Evolutionary conservation across 2,329 filamentous ascomycete genomes (phyloP).

Genomic region (Fonsecaea nubica): DNA sequence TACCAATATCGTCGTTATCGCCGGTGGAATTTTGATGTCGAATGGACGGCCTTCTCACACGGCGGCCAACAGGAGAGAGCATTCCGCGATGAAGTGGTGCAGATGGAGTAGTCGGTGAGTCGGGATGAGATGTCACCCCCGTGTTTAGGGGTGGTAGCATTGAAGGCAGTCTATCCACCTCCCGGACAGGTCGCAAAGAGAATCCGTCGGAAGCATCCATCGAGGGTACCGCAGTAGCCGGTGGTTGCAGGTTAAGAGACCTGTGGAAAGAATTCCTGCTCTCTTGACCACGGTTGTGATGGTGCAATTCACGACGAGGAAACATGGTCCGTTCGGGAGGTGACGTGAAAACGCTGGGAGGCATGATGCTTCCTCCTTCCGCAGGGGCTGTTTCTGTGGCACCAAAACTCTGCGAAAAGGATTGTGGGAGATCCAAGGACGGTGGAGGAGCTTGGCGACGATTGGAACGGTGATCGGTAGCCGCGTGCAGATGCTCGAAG

Average conservation of each 20-base stretch:
- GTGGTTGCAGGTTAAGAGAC: constrained; percentile 67
- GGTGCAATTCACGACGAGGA: constrained; percentile 54
- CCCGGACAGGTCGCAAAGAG: constrained; percentile 76
- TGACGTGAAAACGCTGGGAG: constrained; percentile 70
- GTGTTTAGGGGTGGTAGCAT: constrained; percentile 75
- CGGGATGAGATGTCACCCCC: constrained; percentile 82
- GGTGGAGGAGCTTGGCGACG: constrained; percentile 84
- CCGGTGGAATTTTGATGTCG: constrained; percentile 85
- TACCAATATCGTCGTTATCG: constrained; percentile 86
- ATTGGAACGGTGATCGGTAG: constrained; percentile 64
- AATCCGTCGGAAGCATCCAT: constrained; percentile 76
- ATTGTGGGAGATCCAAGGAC: constrained; percentile 76
- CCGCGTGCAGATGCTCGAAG: constrained; percentile 60
- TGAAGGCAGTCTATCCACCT: constrained; percentile 80
- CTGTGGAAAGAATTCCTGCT: constrained; percentile 54
- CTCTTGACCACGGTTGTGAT: constrained; percentile 56
- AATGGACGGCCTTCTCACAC: constrained; percentile 78
- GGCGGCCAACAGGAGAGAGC: constrained; percentile 62
- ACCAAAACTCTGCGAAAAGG: constrained; percentile 54
- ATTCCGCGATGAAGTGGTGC: constrained; percentile 66
- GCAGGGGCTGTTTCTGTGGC: constrained; percentile 56
- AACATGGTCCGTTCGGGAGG: constrained; percentile 74
- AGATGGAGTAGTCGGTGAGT: constrained; percentile 85
- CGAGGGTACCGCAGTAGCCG: constrained; percentile 69
- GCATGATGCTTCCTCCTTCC: constrained; percentile 66